Evolutionary conservation across 2,329 filamentous ascomycete species (phyloP), one percentile per base, ranked within the genome.

Genomic region (Herpotrichia juniperi): DNA sequence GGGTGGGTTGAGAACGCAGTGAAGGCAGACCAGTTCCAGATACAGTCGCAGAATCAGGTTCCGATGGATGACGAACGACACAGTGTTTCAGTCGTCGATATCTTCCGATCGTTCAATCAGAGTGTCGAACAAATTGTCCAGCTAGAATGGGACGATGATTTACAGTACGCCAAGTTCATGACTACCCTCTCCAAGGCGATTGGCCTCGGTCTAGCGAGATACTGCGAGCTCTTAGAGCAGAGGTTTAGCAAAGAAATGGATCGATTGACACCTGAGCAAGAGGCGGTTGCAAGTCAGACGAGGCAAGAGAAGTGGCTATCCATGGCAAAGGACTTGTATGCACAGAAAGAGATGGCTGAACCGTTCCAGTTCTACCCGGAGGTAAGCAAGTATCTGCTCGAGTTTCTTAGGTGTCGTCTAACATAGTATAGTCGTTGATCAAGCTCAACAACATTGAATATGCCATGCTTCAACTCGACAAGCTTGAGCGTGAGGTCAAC

Each of bases 401-500:
- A 34, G 12, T 11, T 3, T 7, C 17, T 21, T n/a, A n/a, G n/a
- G n/a, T n/a, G n/a, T n/a, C n/a, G n/a, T 1, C n/a, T 4, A 22
- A 8, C 6, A 2, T 8, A 28, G 1, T 30, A 9, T 19, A 96
- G 90, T 97, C 93, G 4, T 89, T 99, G 64, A 92, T 99, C 56
- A 99, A 97, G 75, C 83, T 99, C 62, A 99, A 99, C 80, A 96
- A 99, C 67, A 87, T 99, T 59, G 93, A 97, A 75, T 97, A 91
- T 74, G 93, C 93, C 4, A 92, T 96, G 76, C 84, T 92, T 50
- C 91, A 96, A 67, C 82, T 99, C 46, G 94, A 99, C 71, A 91
- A 90, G 72, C 81, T 99, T 6, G 93, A 97, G 71, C 87, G 85
- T 67, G 86, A 88, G 52, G 91, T 97, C 80, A 93, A 97, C 64